Base-by-base conservation (phyloP, 805 yeast species). In the Yueomyces sp. region DNA sequence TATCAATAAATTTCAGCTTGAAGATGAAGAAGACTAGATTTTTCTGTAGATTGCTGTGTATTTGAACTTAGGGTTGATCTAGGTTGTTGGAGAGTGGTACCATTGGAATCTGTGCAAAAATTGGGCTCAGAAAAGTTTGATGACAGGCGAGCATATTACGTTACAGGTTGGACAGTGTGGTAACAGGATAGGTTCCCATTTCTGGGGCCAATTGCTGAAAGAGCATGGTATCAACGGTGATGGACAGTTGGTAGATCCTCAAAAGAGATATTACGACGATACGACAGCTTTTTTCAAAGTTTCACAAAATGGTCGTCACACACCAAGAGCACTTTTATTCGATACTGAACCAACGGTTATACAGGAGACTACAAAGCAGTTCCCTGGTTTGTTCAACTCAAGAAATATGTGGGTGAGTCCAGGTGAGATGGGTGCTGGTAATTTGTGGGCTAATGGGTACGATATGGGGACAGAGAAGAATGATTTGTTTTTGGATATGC, bases 361-460 rank as follows among this genome's bases (percentile, higher is more conserved):
- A 32, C 72, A 75, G 46, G 79, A 79, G 47, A 77, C 85, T 36
- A 65, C 70, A 40, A 67, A 68, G 47, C 55, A 64, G 26, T 73
- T 70, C 34, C 70, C 75, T 5, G 75, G 77, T 31, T 69, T 92
- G 66, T 85, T 85, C 65, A 84, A 88, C 55, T 86, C 94, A 0
- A 73, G 94, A 51, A 87, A 85, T 56, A 64, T 85, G 4, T 88
- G 84, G 64, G 66, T 84, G 28, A 77, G 90, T 29, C 72, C 78
- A n/a, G 77, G 77, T 19, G 96, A 95, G 3, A 73, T 80, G 26
- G 96, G 97, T 3, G 97, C 98, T 0, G 98, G 95, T 26, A 92
- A 92, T 62, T 86, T 86, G 49, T 92, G 97, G 96, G 84, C 87
- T 1, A 80, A 79, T 43, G 99, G 99, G 2, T 86, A 85, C 55